phyloP scores from a whole-genome alignment of 805 yeast genomes.

The Maudiozyma barnettii region DNA sequence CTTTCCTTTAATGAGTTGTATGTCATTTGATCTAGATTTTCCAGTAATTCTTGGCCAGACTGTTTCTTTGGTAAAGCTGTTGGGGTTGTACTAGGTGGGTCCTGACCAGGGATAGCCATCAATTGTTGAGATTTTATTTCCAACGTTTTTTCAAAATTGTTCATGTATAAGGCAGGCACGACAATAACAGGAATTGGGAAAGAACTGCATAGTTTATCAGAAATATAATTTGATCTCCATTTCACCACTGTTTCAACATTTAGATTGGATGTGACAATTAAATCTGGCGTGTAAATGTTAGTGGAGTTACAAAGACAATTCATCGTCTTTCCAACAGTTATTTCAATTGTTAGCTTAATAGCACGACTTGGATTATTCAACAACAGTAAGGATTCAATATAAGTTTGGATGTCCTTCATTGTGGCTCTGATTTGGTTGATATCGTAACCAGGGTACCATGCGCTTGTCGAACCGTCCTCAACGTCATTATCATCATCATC shows the following conservation, averaged over 20 bases:
- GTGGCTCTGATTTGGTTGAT: slow-evolving; percentile 15
- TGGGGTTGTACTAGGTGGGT: not conserved
- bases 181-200: slow-evolving; percentile 26
- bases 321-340: slow-evolving; percentile 23
- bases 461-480: not conserved
- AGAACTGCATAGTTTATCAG: slow-evolving; percentile 19
- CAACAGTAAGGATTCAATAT: slow-evolving; percentile 11
- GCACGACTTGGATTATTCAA: slow-evolving; percentile 9
- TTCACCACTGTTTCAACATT: slow-evolving; percentile 8
- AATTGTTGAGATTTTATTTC: not conserved
- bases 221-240: slow-evolving; percentile 19
- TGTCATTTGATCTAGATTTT: not conserved
- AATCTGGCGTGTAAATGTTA: slow-evolving; percentile 27
- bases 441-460: slow-evolving; percentile 28
- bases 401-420: slow-evolving; percentile 16
- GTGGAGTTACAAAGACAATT: slow-evolving; percentile 22
- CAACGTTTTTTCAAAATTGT: slow-evolving; percentile 19
- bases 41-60: not conserved
- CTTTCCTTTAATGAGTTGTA: not conserved
- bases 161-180: slow-evolving; percentile 23
- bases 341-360: slow-evolving; percentile 28
- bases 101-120: not conserved
- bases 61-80: not conserved
- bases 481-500: not conserved
- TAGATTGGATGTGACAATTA: slow-evolving; percentile 20